These are phyloP conservation scores for Curvularia sp. DNA, from an alignment of 2,329 filamentous ascomycete species.

Conservation along the genomic window DNA sequence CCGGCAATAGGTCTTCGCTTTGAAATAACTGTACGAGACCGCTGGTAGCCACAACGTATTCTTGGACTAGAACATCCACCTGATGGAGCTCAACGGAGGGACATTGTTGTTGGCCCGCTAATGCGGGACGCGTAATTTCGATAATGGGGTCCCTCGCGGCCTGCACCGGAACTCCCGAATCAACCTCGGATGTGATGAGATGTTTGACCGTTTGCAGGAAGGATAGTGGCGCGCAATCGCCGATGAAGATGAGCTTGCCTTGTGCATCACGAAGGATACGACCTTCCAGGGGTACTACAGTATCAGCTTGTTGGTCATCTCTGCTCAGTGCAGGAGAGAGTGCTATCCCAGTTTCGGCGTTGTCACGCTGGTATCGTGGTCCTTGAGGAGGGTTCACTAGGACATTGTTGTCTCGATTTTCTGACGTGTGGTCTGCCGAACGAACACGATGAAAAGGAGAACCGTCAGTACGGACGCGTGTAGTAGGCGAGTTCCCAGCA, in stretches of 20 bases:
- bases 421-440: slow-evolving; percentile 10
- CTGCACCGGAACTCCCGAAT: slow-evolving; percentile 33
- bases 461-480: slow-evolving; percentile 3
- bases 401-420: slow-evolving; percentile 16
- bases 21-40: slow-evolving; percentile 60
- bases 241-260: slow-evolving; percentile 63
- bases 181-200: slow-evolving; percentile 53
- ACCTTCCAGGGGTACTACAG: slow-evolving; percentile 54
- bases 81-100: slow-evolving; percentile 46
- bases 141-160: slow-evolving; percentile 42
- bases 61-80: slow-evolving; percentile 52
- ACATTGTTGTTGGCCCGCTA: slow-evolving; percentile 26
- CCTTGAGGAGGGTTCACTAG: slow-evolving; percentile 1
- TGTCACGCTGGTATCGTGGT: slow-evolving; percentile 15
- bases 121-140: slow-evolving; percentile 40
- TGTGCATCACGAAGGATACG: slow-evolving; percentile 60
- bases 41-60: slow-evolving; percentile 57
- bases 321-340: slow-evolving; percentile 36
- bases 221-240: slow-evolving; percentile 61
- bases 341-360: slow-evolving; percentile 16
- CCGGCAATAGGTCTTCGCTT: slow-evolving; percentile 40
- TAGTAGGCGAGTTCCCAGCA: slow-evolving; percentile 38
- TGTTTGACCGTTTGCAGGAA: slow-evolving; percentile 62
- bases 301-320: slow-evolving; percentile 51
- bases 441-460: slow-evolving; percentile 5